Base-by-base conservation (phyloP, 2,329 filamentous ascomycete species). In the Aspergillus novoparasiticus region DNA sequence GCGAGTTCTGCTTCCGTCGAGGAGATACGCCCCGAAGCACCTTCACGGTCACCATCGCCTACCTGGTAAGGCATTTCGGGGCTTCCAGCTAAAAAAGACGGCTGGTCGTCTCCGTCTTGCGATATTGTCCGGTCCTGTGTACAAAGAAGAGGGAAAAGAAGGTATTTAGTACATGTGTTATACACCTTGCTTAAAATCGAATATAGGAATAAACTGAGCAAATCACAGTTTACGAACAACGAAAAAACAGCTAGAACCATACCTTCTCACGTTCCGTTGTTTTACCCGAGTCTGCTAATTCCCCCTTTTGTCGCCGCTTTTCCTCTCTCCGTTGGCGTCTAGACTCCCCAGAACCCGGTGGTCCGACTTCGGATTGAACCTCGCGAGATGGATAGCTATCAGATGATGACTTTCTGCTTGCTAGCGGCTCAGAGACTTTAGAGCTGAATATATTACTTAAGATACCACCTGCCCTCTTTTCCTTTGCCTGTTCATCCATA, bases 1-100 rank as follows among this genome's bases (percentile, higher is more conserved):
- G 64, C 62, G 34, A 64, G 66, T 48, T 68, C 66, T 62, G 65
- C 65, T 62, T 67, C 69, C 51, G 61, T 63, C 41, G 58, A 61
- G 45, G 64, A 50, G 65, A 66, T 68, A 63, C 71, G 74, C 77
- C 78, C 79, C 80, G 81, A 83, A 83, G 79, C 79, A 80, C 79
- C 75, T 75, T 75, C 68, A 73, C 73, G 69, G 69, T 76, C 70
- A 70, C 68, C 67, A 64, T 73, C 70, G 70, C 74, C 69, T 79
- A 80, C 78, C 77, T 75, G 64, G 58, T 65, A 67, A 79, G 82
- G 82, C 79, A 84, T 84, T 85, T 86, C 86, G 84, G 84, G 85
- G 85, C 85, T 81, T 79, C 81, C 80, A 74, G 76, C 86, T 89
- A 88, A 87, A 88, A 88, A 88, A 88, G 86, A 84, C 51, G 32